Conservation (phyloP, 116 monocot species). For the Cymodocea nodosa region DNA sequence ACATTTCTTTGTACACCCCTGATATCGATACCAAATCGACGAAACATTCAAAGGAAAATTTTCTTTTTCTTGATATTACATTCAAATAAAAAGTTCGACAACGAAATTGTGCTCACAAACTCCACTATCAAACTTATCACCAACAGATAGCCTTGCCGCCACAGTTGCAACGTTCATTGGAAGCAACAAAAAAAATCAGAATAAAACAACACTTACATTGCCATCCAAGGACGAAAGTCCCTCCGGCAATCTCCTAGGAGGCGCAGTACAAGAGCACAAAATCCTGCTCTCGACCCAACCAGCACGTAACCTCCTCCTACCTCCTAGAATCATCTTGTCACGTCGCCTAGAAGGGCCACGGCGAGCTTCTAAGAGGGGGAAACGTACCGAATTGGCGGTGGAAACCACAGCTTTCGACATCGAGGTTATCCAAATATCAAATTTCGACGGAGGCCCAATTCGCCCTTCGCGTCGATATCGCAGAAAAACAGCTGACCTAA, state of each 20-base stretch:
- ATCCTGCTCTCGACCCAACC: neutral
- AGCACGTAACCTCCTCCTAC: neutral
- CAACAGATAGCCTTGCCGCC: too few relatives aligned
- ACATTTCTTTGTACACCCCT: too few relatives aligned
- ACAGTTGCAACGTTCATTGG: neutral
- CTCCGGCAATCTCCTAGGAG: neutral
- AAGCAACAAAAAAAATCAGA: neutral
- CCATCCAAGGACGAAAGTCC: conserved; percentile 5
- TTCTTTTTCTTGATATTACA: too few relatives aligned
- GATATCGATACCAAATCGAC: neutral
- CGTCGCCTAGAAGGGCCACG: neutral
- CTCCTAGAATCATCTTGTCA: neutral
- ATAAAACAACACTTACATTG: conserved; percentile 4
- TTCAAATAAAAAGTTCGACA: too few relatives aligned
- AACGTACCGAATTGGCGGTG: neutral
- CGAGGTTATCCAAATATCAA: neutral
- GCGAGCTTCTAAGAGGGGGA: neutral
- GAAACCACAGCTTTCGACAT: conserved; percentile 3
- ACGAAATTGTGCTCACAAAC: too few relatives aligned
- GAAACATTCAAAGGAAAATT: too few relatives aligned
- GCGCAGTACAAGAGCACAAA: conserved; percentile 1
- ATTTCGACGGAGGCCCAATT: neutral
- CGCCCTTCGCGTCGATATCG: too few relatives aligned
- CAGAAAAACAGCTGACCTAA: too few relatives aligned
- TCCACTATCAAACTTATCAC: too few relatives aligned